A percentile compares a stretch with the other conserved stretches of the same genome.
Conservation (phyloP, 2,329 filamentous ascomycete species). For the Tolypocladium ovalisporum region DNA sequence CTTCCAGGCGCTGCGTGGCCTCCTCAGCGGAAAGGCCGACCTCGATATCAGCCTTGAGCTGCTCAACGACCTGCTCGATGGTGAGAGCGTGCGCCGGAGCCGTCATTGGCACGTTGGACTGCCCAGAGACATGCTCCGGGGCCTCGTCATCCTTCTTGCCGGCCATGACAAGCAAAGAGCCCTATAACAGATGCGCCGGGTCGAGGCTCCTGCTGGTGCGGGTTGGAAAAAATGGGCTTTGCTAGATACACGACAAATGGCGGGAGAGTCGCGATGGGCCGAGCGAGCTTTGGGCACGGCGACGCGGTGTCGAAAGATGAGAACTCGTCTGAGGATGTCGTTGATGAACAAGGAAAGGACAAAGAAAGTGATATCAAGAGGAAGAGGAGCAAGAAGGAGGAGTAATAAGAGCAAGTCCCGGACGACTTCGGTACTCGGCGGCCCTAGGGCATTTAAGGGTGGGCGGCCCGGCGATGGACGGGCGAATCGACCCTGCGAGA, state of each 20-base stretch:
- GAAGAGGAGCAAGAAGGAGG: background rate
- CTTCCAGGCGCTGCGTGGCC: constrained; percentile 40
- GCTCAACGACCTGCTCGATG: constrained; percentile 37
- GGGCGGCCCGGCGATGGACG: background rate
- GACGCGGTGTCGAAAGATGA: background rate
- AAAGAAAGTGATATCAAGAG: background rate
- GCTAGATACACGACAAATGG: background rate
- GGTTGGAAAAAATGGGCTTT: no score
- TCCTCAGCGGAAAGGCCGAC: constrained; percentile 46
- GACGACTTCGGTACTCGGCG: background rate
- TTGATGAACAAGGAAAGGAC: background rate
- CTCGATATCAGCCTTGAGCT: constrained; percentile 43
- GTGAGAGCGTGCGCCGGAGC: constrained; percentile 52
- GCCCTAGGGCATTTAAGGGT: background rate
- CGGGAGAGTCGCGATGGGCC: background rate
- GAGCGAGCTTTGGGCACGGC: background rate
- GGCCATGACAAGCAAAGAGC: constrained; percentile 10
- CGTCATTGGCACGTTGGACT: constrained; percentile 40
- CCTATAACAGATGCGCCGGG: background rate
- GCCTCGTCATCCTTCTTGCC: constrained; percentile 12
- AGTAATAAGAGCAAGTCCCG: background rate
- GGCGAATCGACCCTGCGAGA: background rate
- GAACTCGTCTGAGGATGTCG: no score
- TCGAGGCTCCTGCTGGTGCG: background rate
- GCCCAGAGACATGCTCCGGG: constrained; percentile 22